These are phyloP conservation scores for Nothophoma quercina DNA, from an alignment of 2,329 filamentous ascomycete species.

Conservation along the genomic window DNA sequence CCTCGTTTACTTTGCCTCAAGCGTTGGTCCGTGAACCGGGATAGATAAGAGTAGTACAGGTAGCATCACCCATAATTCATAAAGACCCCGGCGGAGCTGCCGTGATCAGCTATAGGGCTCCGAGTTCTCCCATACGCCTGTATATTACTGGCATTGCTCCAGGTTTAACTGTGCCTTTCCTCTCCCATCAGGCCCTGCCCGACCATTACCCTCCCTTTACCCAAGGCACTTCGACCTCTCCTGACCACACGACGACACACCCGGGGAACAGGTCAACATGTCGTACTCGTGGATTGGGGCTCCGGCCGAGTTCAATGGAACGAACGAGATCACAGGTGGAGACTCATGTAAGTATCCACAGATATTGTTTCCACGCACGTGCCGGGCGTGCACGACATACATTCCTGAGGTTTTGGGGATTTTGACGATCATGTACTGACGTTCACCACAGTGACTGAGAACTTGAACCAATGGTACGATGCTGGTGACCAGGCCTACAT, in stretches of 20 bases:
- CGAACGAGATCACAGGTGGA: conserved; percentile 71
- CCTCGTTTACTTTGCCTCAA: conserved; percentile 48
- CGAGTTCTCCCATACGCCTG: conserved; percentile 38
- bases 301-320: conserved; percentile 59
- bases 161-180: conserved; percentile 20
- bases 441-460: conserved; percentile 71
- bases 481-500: conserved; percentile 95
- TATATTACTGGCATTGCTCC: conserved; percentile 44
- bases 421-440: conserved; percentile 15
- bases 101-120: conserved; percentile 40
- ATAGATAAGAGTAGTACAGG: conserved; percentile 48
- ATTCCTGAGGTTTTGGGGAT: conserved; percentile 1
- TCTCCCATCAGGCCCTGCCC: conserved; percentile 22
- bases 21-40: conserved; percentile 43
- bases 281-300: conserved; percentile 59
- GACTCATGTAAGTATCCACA: conserved; percentile 72
- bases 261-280: conserved; percentile 46
- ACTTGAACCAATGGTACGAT: conserved; percentile 95
- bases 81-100: conserved; percentile 43
- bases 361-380: conserved; percentile 28
- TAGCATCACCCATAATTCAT: conserved; percentile 37
- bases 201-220: conserved; percentile 16
- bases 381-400: conserved; percentile 15
- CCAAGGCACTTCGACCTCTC: conserved; percentile 15
- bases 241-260: conserved; percentile 15